Evolutionary conservation across 441 rosid genomes (phyloP).

Genomic region (Biscutella laevigata): DNA sequence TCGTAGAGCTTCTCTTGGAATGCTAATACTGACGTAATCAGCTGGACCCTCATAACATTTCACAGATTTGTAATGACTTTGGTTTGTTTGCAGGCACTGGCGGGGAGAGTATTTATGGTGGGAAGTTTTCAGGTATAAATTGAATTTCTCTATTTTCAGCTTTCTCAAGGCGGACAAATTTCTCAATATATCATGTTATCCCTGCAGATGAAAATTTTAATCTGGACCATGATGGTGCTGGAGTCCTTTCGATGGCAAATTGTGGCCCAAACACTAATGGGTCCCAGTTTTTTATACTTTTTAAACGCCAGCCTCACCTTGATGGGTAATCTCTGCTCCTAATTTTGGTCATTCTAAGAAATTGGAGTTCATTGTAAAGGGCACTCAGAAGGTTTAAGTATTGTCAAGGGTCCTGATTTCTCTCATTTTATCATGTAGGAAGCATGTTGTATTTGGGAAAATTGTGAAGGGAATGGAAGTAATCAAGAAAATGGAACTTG

Average conservation of each 20-base stretch:
- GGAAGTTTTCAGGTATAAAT: slow-evolving; percentile 75
- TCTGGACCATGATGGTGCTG: slow-evolving; percentile 68
- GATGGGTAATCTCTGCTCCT: slow-evolving; percentile 54
- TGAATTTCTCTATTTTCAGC: not conserved
- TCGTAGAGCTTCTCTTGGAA: not conserved
- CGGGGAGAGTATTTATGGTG: slow-evolving; percentile 96
- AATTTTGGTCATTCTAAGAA: slow-evolving; percentile 6
- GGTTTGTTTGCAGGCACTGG: slow-evolving; percentile 96
- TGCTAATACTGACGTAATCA: slow-evolving; percentile 10
- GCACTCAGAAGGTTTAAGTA: not conserved
- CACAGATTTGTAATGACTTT: slow-evolving; percentile 52
- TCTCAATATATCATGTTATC: slow-evolving; percentile 3
- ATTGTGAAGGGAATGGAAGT: slow-evolving; percentile 71
- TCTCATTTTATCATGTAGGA: slow-evolving; percentile 46
- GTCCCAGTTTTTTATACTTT: slow-evolving; percentile 86
- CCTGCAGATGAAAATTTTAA: slow-evolving; percentile 84
- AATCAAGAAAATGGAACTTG: slow-evolving; percentile 68
- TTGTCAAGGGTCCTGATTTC: slow-evolving; percentile 17
- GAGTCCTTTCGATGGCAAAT: slow-evolving; percentile 94
- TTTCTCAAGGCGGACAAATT: not conserved
- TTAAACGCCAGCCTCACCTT: slow-evolving; percentile 75
- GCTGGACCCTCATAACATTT: slow-evolving; percentile 35
- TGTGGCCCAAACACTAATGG: slow-evolving; percentile 89
- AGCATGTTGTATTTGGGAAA: slow-evolving; percentile 95
- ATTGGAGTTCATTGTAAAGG: not conserved